Evolutionary conservation across 164 flowering plant species (phyloP).

Genomic region (Sedum album): DNA sequence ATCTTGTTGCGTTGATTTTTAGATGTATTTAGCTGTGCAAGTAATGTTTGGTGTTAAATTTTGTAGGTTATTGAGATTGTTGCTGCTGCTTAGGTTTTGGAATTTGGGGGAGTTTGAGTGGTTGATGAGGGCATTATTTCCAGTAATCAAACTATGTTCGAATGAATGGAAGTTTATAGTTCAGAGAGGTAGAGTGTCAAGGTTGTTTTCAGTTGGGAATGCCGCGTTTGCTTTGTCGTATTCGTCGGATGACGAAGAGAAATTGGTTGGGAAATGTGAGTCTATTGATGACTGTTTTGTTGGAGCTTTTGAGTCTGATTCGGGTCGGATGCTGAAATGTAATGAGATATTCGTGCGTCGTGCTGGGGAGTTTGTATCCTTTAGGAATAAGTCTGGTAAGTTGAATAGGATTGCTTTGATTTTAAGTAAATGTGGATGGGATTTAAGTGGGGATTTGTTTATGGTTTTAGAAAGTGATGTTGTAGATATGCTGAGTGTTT

Average conservation of each 20-base stretch:
- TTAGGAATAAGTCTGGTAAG: background rate
- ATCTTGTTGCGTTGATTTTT: too few species aligned
- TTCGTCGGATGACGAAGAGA: constrained; percentile 1
- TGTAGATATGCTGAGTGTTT: constrained; percentile 22
- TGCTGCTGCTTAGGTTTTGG: background rate
- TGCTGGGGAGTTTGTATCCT: background rate
- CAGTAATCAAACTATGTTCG: background rate
- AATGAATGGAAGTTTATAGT: background rate
- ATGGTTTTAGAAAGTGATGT: constrained; percentile 14
- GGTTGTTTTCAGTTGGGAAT: constrained; percentile 1
- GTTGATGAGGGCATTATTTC: background rate
- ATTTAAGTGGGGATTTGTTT: background rate
- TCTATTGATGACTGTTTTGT: background rate
- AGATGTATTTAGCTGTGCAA: too few species aligned
- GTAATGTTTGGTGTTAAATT: too few species aligned
- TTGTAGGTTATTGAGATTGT: background rate
- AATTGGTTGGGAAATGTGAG: background rate
- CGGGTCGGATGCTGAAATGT: background rate
- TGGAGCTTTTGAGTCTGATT: background rate
- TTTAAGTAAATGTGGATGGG: background rate
- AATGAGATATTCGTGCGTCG: background rate
- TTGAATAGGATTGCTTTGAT: constrained; percentile 13
- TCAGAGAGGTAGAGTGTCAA: background rate
- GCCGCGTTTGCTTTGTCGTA: background rate
- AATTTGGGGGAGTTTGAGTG: background rate